phyloP scores from a whole-genome alignment of 2,329 filamentous ascomycete genomes.

The Talaromyces funiculosus region DNA sequence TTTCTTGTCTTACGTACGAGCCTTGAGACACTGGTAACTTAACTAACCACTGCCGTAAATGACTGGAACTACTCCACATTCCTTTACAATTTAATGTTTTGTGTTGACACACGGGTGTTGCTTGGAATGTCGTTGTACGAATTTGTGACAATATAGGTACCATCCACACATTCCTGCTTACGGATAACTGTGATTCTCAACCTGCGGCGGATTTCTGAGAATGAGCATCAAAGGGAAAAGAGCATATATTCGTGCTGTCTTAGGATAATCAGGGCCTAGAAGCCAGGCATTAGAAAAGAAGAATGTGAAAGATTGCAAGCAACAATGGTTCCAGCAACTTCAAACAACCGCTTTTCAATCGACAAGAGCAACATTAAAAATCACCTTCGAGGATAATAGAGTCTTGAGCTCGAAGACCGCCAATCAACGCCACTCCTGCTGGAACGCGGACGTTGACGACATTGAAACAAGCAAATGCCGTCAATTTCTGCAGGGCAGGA shows the following conservation, averaged over 20 bases:
- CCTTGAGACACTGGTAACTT: too few relatives aligned
- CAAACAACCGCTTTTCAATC: neutral
- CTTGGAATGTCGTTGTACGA: neutral
- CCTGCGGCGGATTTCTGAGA: neutral
- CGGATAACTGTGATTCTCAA: neutral
- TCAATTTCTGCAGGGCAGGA: conserved; percentile 48
- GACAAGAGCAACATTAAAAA: neutral
- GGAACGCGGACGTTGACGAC: conserved; percentile 53
- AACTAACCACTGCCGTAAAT: too few relatives aligned
- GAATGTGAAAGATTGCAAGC: neutral
- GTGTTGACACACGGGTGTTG: neutral
- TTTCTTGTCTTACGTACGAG: neutral
- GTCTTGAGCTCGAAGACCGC: conserved; percentile 54
- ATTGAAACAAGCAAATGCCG: conserved; percentile 59
- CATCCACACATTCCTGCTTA: neutral
- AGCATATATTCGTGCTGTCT: neutral
- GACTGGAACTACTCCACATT: neutral
- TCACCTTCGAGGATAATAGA: conserved; percentile 40
- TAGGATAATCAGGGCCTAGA: neutral
- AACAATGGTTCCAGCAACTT: neutral
- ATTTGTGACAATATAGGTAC: too few relatives aligned
- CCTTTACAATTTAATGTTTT: neutral
- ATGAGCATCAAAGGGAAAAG: neutral
- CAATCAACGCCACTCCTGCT: conserved; percentile 54
- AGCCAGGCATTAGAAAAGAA: neutral